A percentile compares a stretch with the other conserved stretches of the same genome.
Conservation (phyloP, 805 yeast species). For the Candida wancherniae region DNA sequence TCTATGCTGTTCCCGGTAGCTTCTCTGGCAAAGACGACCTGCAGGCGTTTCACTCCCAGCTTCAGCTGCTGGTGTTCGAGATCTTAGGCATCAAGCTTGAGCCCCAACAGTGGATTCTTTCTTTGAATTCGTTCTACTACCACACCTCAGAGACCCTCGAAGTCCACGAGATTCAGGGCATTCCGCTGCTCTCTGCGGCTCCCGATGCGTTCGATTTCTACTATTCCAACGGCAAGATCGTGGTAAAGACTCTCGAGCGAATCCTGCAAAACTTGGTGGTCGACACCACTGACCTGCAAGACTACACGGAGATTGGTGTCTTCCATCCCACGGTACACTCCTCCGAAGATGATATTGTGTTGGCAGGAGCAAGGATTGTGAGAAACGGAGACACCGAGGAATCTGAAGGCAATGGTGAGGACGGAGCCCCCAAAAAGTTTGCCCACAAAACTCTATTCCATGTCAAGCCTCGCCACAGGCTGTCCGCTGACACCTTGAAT, state of each 20-base stretch:
- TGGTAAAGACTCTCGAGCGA: constrained; percentile 6
- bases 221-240: constrained; percentile 2
- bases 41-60: constrained; percentile 21
- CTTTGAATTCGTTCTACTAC: constrained; percentile 27
- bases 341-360: constrained; percentile 29
- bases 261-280: constrained; percentile 1
- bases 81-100: constrained; percentile 18
- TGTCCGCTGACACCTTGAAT: background rate
- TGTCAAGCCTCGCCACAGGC: constrained; percentile 36
- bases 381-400: constrained; percentile 17
- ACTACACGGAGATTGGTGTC: constrained; percentile 34
- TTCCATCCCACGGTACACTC: constrained; percentile 28
- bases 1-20: constrained; percentile 27
- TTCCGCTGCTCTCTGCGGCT: constrained; percentile 7
- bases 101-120: constrained; percentile 22
- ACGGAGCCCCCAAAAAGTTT: constrained; percentile 7
- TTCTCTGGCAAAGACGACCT: constrained; percentile 9
- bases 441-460: constrained; percentile 38
- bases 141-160: constrained; percentile 10
- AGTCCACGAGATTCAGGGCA: background rate
- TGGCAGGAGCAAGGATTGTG: constrained; percentile 33
- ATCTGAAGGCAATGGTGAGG: constrained; percentile 7
- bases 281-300: constrained; percentile 1
- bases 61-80: constrained; percentile 8
- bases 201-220: constrained; percentile 15